Evolutionary conservation across 2,329 filamentous ascomycete genomes (phyloP).

Genomic region (Cladosporium halotolerans): DNA sequence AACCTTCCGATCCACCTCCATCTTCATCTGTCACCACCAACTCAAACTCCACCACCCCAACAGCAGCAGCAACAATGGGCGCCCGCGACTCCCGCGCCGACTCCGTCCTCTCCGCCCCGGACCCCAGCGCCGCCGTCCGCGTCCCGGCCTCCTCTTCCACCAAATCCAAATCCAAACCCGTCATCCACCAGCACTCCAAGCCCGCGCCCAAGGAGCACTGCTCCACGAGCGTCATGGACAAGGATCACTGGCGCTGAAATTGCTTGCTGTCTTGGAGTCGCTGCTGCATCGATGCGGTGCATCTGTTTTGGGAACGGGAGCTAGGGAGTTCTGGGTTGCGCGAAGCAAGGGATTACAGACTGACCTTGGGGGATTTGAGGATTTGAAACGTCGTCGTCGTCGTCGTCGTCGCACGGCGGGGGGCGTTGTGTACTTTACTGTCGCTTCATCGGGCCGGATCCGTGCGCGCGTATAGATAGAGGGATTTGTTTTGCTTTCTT

Average conservation of each 20-base stretch:
- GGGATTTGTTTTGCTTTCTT: no score
- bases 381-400: no score
- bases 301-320: no score
- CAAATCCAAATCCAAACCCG: background rate
- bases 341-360: background rate
- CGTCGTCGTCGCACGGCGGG: no score
- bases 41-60: background rate
- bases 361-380: background rate
- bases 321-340: no score
- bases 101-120: slow-evolving; percentile 3
- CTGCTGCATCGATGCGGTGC: no score
- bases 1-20: background rate
- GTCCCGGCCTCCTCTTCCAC: background rate
- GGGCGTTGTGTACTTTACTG: no score
- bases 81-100: slow-evolving; percentile 2
- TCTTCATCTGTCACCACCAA: no score
- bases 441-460: no score
- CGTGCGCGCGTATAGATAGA: no score
- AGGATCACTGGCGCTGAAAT: background rate
- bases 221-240: background rate
- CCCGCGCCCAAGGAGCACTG: background rate
- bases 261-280: no score
- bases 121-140: background rate
- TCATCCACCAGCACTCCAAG: background rate
- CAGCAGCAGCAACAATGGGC: background rate